phyloP scores from a whole-genome alignment of 2,329 filamentous ascomycete species.

The Nemania sp. region DNA sequence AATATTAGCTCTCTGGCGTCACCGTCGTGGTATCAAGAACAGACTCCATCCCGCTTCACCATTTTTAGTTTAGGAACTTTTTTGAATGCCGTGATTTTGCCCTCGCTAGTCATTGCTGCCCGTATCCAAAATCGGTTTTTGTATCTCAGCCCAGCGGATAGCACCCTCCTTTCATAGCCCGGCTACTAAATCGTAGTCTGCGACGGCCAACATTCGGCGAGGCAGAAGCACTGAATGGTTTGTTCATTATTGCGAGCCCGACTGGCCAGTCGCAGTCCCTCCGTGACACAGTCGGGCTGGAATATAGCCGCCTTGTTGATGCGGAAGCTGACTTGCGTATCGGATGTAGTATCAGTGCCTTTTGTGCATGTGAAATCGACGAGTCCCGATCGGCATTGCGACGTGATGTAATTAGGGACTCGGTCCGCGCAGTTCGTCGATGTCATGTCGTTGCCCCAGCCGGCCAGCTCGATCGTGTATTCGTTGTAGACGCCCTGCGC shows the following conservation, averaged over 20 bases:
- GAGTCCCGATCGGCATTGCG: constrained; percentile 12
- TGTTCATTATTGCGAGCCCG: constrained; percentile 2
- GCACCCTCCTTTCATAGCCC: not conserved
- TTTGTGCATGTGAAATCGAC: constrained; percentile 12
- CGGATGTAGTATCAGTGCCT: constrained; percentile 14
- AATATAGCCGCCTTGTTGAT: constrained; percentile 8
- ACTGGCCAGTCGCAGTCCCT: constrained; percentile 14
- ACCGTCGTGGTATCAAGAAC: not conserved
- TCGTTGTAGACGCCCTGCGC: constrained; percentile 12
- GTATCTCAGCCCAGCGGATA: not conserved
- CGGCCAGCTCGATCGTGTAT: constrained; percentile 22
- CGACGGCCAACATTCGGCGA: constrained; percentile 23
- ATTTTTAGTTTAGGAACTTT: no score
- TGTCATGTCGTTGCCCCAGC: constrained; percentile 21
- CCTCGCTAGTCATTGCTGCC: no score
- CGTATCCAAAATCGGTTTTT: no score
- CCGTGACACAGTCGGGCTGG: constrained; percentile 23
- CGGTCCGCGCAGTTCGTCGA: constrained; percentile 1
- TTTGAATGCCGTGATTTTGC: no score
- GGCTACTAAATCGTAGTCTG: not conserved
- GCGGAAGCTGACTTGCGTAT: constrained; percentile 20
- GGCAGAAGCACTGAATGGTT: constrained; percentile 19
- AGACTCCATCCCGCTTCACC: not conserved
- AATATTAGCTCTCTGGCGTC: no score
- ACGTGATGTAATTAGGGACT: constrained; percentile 2